Conservation (phyloP, 352 stramenopile genomes). For the Globisporangium polare region DNA sequence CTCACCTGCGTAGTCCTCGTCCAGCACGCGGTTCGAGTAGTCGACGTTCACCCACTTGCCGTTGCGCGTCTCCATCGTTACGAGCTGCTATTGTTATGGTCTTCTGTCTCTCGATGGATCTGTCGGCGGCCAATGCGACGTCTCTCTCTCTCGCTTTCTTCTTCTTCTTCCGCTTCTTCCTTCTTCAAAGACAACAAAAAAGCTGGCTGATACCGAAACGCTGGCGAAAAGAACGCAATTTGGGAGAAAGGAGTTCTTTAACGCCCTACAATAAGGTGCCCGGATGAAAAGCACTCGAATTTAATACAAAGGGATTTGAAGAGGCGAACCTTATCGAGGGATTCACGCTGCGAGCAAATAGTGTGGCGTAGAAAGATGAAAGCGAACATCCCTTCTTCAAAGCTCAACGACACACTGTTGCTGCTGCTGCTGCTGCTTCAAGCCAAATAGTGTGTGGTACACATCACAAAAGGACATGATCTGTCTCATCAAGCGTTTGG, state of each 20-base stretch:
- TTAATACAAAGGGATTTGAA: not conserved
- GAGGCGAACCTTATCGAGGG: too few species aligned
- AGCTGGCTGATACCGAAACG: not conserved
- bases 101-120: not conserved
- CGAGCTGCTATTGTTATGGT: not conserved
- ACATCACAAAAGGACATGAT: too few species aligned
- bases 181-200: not conserved
- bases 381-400: too few species aligned
- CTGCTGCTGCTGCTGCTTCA: too few species aligned
- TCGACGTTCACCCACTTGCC: slow-evolving; percentile 88
- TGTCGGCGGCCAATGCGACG: not conserved
- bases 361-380: too few species aligned
- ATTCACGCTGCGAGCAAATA: too few species aligned
- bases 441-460: too few species aligned
- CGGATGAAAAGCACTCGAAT: too few species aligned
- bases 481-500: too few species aligned
- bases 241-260: not conserved
- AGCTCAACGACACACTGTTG: too few species aligned
- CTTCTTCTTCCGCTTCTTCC: not conserved
- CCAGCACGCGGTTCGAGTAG: slow-evolving; percentile 67
- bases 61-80: slow-evolving; percentile 54
- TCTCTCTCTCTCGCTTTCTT: not conserved
- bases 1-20: slow-evolving; percentile 25
- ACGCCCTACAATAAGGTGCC: too few species aligned
- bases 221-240: not conserved